Evolutionary conservation across 768 basidiomycete genomes (phyloP).

Genomic region (Paxillus involutus): DNA sequence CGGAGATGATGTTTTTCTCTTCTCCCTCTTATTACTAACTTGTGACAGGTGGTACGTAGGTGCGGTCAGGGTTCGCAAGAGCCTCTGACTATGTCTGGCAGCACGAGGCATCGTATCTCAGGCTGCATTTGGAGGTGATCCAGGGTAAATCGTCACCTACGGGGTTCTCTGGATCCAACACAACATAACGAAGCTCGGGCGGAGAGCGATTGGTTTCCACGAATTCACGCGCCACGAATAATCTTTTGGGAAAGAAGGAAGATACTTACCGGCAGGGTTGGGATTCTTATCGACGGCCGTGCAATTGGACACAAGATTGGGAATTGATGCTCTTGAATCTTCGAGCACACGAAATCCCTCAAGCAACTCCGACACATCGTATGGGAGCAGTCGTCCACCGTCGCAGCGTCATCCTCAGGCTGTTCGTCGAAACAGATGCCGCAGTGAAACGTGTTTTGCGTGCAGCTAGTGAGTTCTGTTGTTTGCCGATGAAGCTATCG

Average conservation of each 20-base stretch:
- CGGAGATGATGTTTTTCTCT: no score
- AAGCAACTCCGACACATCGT: slow-evolving; percentile 56
- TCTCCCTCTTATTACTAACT: no score
- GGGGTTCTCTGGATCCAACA: no score
- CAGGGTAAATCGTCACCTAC: no score
- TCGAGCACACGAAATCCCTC: slow-evolving; percentile 38
- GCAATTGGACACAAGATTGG: slow-evolving; percentile 70
- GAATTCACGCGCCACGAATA: no score
- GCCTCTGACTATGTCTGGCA: no score
- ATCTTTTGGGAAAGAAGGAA: not conserved
- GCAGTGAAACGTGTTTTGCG: slow-evolving; percentile 47
- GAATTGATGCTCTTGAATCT: slow-evolving; percentile 52
- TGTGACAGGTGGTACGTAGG: no score
- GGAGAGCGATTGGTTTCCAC: no score
- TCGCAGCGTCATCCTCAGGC: slow-evolving; percentile 41
- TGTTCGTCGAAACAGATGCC: slow-evolving; percentile 54
- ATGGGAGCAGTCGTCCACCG: slow-evolving; percentile 48
- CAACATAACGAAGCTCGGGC: no score
- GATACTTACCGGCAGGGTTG: slow-evolving; percentile 33
- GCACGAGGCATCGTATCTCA: no score
- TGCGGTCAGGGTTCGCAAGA: no score
- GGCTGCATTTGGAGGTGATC: no score
- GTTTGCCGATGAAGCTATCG: slow-evolving; percentile 34
- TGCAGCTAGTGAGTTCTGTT: slow-evolving; percentile 22
- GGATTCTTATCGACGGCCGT: slow-evolving; percentile 24